phyloP scores from a whole-genome alignment of 2,329 filamentous ascomycete species.

The Ascochyta rabiei region DNA sequence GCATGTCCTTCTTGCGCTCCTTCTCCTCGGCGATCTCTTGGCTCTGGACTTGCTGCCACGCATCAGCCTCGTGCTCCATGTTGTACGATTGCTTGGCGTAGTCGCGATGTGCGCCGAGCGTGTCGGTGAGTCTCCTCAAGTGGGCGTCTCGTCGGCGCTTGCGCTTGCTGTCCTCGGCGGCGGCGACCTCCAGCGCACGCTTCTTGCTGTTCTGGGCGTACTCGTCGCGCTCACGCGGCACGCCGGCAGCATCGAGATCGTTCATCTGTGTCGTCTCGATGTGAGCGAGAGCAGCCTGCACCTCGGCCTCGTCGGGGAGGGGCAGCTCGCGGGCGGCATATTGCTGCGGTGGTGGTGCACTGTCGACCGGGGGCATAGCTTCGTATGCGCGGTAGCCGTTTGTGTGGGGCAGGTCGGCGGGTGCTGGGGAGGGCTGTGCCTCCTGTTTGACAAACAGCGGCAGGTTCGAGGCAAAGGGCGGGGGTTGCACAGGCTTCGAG shows the following conservation, averaged over 20 bases:
- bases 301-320: slow-evolving; percentile 63
- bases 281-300: slow-evolving; percentile 68
- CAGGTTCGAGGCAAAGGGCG: slow-evolving; percentile 32
- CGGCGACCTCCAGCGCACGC: slow-evolving; percentile 70
- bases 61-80: slow-evolving; percentile 76
- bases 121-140: slow-evolving; percentile 61
- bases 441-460: slow-evolving; percentile 46
- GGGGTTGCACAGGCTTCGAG: slow-evolving; percentile 51
- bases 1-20: slow-evolving; percentile 99
- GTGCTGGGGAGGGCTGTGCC: slow-evolving; percentile 37
- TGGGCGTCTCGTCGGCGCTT: slow-evolving; percentile 66
- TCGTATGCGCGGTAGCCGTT: slow-evolving; percentile 33
- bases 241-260: slow-evolving; percentile 62
- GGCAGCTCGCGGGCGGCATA: slow-evolving; percentile 37
- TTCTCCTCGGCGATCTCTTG: slow-evolving; percentile 94
- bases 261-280: slow-evolving; percentile 63
- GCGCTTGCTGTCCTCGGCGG: slow-evolving; percentile 67
- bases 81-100: slow-evolving; percentile 78
- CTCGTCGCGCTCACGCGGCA: slow-evolving; percentile 59
- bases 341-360: slow-evolving; percentile 22
- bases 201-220: slow-evolving; percentile 65
- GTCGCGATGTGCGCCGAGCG: slow-evolving; percentile 71
- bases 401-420: slow-evolving; percentile 30
- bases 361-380: slow-evolving; percentile 28
- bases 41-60: slow-evolving; percentile 84